Base-by-base conservation (phyloP, 768 basidiomycete genomes). In the Coprinopsis marcescibilis region DNA sequence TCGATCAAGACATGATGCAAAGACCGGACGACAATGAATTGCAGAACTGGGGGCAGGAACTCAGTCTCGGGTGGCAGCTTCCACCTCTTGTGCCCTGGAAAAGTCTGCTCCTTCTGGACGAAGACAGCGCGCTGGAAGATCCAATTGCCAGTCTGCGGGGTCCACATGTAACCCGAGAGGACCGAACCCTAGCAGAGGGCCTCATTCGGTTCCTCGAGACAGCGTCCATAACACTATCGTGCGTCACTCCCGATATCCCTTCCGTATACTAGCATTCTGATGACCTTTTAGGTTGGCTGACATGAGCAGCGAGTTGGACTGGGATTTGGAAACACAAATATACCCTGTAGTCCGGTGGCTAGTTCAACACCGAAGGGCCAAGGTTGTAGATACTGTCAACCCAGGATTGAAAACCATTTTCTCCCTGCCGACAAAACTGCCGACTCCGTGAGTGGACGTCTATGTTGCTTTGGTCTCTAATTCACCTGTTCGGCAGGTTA, bases 291-390 rank as follows among this genome's bases (percentile, higher is more conserved):
- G 87, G 36, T 70, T 93, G 26, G 79, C 79, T 12, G 89, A 91
- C 53, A 82, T 92, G 73, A 85, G 85, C 2, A 82, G 74, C 58
- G 60, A 89, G 27, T 66, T 94, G 32, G 89, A 91, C 48, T 89
- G 89, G 80, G 83, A 92, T 53, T 66, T 90, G 5, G 81, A 90
- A 54, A 70, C 77, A 0, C 89, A 95, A 55, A 75, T 95, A 0
- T 89, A 87, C 57, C 89, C 92, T 0, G 80, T 88, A n/a, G 94
- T 95, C 7, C 80, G 90, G 14, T 92, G 92, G 78, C 73, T 99
- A 24, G 87, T 97, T 24, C 83, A 89, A 49, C 92, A 93, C 64
- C 77, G 89, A 44, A 78, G 89, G 57, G 95, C 91, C 4, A 90
- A 90, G 55, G 70, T 98, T 21, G 84, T 96, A 34, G 93, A 97